Percentiles rank a stretch among this genome's conserved stretches.
These are phyloP conservation scores for Scytalidium sp. DNA, from an alignment of 2,329 filamentous ascomycete species.

Conservation along the genomic window DNA sequence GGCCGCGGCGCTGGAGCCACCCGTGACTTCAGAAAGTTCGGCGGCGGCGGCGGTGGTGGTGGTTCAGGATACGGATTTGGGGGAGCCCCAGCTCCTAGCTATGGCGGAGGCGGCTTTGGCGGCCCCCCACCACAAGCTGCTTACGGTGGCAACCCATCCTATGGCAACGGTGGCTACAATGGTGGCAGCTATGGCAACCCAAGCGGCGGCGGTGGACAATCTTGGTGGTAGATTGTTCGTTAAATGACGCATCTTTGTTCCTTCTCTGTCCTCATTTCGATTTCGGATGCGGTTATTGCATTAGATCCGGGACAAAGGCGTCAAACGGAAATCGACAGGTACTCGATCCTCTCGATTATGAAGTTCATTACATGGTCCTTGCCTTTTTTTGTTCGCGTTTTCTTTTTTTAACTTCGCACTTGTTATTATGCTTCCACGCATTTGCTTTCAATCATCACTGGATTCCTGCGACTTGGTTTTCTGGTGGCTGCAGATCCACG, in stretches of 20 bases:
- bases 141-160: slow-evolving; percentile 34
- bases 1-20: slow-evolving; percentile 69
- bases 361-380: slow-evolving; percentile 10
- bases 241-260: slow-evolving; percentile 17
- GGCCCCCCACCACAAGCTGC: slow-evolving; percentile 35
- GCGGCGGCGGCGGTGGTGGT: slow-evolving; percentile 52
- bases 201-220: slow-evolving; percentile 46
- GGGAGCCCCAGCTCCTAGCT: slow-evolving; percentile 22
- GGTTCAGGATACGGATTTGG: slow-evolving; percentile 37
- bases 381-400: slow-evolving; percentile 10
- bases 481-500: slow-evolving; percentile 20
- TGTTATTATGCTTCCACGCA: slow-evolving; percentile 14
- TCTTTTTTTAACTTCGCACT: slow-evolving; percentile 11
- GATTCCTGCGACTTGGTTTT: slow-evolving; percentile 24
- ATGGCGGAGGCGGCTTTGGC: slow-evolving; percentile 39
- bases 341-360: slow-evolving; percentile 11
- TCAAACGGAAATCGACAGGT: slow-evolving; percentile 20
- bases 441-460: slow-evolving; percentile 9
- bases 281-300: slow-evolving; percentile 11
- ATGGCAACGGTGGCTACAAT: slow-evolving; percentile 37
- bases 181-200: slow-evolving; percentile 53
- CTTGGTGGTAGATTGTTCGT: slow-evolving; percentile 48
- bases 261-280: slow-evolving; percentile 14
- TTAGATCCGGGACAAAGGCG: slow-evolving; percentile 24
- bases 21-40: slow-evolving; percentile 86